Percentiles rank a stretch among this genome's conserved stretches.
phyloP scores from a whole-genome alignment of 768 basidiomycete genomes.

The Tylopilus subfusipes region DNA sequence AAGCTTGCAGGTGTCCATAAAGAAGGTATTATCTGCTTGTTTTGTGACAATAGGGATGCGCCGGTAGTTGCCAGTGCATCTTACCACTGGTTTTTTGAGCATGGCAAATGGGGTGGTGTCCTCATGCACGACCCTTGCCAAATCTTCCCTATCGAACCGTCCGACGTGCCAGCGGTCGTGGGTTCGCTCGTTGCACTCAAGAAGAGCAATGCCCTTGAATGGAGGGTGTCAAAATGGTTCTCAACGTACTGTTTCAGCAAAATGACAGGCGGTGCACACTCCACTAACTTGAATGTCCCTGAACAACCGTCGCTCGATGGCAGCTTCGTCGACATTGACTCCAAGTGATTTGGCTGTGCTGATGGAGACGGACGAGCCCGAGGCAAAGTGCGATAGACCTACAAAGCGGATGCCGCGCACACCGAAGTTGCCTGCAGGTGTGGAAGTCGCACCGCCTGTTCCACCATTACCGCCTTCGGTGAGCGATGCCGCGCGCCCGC shows the following conservation, averaged over 20 bases:
- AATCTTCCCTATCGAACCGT: constrained; percentile 35
- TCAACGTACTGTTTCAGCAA: constrained; percentile 92
- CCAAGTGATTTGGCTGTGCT: constrained; percentile 70
- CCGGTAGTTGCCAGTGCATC: too few relatives aligned
- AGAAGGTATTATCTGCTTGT: too few relatives aligned
- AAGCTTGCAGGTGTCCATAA: too few relatives aligned
- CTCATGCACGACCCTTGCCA: too few relatives aligned
- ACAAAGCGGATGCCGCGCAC: constrained; percentile 33
- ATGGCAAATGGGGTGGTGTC: too few relatives aligned
- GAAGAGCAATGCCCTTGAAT: constrained; percentile 79
- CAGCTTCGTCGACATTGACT: constrained; percentile 59
- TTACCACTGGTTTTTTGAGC: too few relatives aligned
- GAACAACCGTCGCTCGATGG: constrained; percentile 70
- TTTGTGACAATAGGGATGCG: too few relatives aligned
- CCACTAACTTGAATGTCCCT: constrained; percentile 41
- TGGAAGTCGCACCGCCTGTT: constrained; percentile 33
- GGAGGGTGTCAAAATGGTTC: constrained; percentile 93
- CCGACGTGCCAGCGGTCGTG: constrained; percentile 63
- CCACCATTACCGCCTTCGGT: constrained; percentile 49
- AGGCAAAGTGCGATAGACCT: constrained; percentile 15
- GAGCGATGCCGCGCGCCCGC: constrained; percentile 34
- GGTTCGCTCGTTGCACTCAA: constrained; percentile 86
- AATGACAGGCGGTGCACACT: constrained; percentile 68
- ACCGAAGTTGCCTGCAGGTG: constrained; percentile 32
- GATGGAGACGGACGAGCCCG: constrained; percentile 63